These are phyloP conservation scores for Posidonia australis DNA, from an alignment of 106 monocot species.

Conservation along the genomic window DNA sequence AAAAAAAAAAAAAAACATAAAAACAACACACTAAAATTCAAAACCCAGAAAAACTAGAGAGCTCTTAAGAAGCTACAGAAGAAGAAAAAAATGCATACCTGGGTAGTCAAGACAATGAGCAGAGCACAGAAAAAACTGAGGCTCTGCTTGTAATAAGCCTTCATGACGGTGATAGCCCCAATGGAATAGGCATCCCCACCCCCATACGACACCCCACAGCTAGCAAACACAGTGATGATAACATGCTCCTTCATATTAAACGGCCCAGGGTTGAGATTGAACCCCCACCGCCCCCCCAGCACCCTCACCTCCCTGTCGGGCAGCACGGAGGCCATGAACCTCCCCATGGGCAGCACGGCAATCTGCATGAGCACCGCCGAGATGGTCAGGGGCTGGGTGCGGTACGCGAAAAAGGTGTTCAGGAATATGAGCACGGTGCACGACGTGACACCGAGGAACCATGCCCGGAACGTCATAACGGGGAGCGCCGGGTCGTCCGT, in stretches of 20 bases:
- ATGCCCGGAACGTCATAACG: slow-evolving; percentile 81
- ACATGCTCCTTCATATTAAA: slow-evolving; percentile 98
- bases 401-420: slow-evolving; percentile 90
- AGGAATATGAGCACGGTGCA: slow-evolving; percentile 72
- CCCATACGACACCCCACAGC: slow-evolving; percentile 66
- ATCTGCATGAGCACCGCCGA: slow-evolving; percentile 81
- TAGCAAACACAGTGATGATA: slow-evolving; percentile 84
- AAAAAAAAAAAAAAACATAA: too few relatives aligned
- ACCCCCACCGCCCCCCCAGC: slow-evolving; percentile 18
- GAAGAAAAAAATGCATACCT: slow-evolving; percentile 25
- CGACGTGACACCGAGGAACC: slow-evolving; percentile 41
- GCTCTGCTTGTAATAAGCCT: slow-evolving; percentile 73
- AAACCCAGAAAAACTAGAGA: background rate
- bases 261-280: slow-evolving; percentile 77
- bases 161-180: slow-evolving; percentile 85
- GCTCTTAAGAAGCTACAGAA: too few relatives aligned
- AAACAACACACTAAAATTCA: too few relatives aligned
- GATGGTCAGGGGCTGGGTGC: slow-evolving; percentile 76
- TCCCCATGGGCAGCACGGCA: slow-evolving; percentile 57
- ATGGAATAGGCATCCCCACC: slow-evolving; percentile 90
- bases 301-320: slow-evolving; percentile 40
- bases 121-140: slow-evolving; percentile 58
- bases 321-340: slow-evolving; percentile 63
- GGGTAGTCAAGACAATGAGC: slow-evolving; percentile 76
- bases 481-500: slow-evolving; percentile 76